Evolutionary conservation across 345 rosid species (phyloP).

Genomic region (Aurinia saxatilis): DNA sequence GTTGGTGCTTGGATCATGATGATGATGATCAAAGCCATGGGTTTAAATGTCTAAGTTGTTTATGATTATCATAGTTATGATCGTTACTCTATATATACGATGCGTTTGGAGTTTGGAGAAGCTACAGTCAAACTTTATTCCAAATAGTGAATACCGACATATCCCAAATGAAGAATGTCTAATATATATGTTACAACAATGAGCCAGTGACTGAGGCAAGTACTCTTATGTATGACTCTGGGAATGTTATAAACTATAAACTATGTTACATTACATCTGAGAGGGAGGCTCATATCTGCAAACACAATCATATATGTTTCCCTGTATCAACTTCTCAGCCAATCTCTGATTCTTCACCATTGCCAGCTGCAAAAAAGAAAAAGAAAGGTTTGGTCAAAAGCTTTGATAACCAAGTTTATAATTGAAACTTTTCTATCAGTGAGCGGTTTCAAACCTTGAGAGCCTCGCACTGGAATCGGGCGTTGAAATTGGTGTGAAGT

Average conservation of each 20-base stretch:
- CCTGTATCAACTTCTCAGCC: constrained; percentile 78
- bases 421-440: neutral
- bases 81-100: too few relatives aligned
- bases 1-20: neutral
- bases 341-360: constrained; percentile 99
- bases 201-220: neutral
- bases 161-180: neutral
- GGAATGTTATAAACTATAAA: neutral
- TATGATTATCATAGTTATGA: too few relatives aligned
- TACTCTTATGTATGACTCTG: neutral
- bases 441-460: constrained; percentile 55
- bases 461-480: constrained; percentile 77
- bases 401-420: neutral
- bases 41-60: too few relatives aligned
- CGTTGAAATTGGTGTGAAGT: constrained; percentile 85
- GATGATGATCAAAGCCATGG: too few relatives aligned
- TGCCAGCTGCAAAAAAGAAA: constrained; percentile 62
- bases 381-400: neutral
- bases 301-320: constrained; percentile 85
- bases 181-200: constrained; percentile 12
- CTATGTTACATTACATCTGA: constrained; percentile 1
- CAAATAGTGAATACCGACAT: neutral
- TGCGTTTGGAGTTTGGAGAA: too few relatives aligned
- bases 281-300: constrained; percentile 76
- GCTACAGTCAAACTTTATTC: neutral